These are phyloP conservation scores for Hortiboletus flavorubellus DNA, from an alignment of 768 basidiomycete genomes.

Conservation along the genomic window DNA sequence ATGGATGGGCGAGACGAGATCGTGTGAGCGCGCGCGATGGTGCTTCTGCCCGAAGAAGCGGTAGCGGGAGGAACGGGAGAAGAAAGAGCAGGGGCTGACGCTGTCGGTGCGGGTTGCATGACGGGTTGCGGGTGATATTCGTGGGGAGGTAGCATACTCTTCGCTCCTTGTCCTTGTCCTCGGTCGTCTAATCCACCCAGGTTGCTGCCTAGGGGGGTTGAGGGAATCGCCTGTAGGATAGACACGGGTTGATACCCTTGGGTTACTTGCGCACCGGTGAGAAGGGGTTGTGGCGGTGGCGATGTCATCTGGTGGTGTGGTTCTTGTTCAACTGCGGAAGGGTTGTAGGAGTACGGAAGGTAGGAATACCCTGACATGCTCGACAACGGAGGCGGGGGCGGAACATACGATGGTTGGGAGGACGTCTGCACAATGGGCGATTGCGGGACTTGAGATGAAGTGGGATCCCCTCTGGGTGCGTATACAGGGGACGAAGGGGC, in stretches of 20 bases:
- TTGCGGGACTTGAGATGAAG: slow-evolving; percentile 25
- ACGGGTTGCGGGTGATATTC: slow-evolving; percentile 20
- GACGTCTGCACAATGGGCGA: slow-evolving; percentile 26
- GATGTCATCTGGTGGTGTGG: slow-evolving; percentile 12
- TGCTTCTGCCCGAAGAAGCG: slow-evolving; percentile 14
- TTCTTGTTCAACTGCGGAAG: slow-evolving; percentile 11
- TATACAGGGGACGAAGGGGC: slow-evolving; percentile 20
- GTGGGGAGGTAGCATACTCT: not conserved
- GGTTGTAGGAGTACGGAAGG: slow-evolving; percentile 9
- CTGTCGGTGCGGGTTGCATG: slow-evolving; percentile 13
- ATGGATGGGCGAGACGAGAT: slow-evolving; percentile 21
- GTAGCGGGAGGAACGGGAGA: slow-evolving; percentile 18
- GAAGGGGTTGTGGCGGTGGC: slow-evolving; percentile 14
- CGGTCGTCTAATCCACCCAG: slow-evolving; percentile 13
- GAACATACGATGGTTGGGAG: slow-evolving; percentile 29
- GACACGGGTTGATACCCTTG: slow-evolving; percentile 22
- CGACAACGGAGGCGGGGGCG: slow-evolving; percentile 18
- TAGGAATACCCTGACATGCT: slow-evolving; percentile 13
- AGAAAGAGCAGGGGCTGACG: slow-evolving; percentile 13
- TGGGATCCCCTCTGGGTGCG: slow-evolving; percentile 15
- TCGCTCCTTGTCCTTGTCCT: slow-evolving; percentile 8
- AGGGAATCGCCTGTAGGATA: slow-evolving; percentile 13
- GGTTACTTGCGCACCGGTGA: slow-evolving; percentile 7
- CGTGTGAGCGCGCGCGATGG: slow-evolving; percentile 29
- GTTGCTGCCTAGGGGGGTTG: slow-evolving; percentile 2